These are phyloP conservation scores for Helotiales sp. DNA, from an alignment of 2,329 filamentous ascomycete species.

Conservation along the genomic window DNA sequence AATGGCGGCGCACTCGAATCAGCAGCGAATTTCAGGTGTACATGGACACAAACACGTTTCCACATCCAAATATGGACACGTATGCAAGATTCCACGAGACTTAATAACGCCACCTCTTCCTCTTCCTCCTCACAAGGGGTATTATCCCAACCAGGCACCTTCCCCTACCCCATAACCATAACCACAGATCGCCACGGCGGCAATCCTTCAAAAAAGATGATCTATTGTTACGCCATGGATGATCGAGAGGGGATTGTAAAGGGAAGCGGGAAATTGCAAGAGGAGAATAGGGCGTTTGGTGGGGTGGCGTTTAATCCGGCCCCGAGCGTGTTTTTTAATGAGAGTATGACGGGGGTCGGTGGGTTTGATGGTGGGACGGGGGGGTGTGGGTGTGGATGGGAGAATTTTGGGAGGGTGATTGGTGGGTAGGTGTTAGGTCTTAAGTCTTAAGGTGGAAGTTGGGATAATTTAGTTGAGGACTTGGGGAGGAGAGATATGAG, in stretches of 20 bases:
- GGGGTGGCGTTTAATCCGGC: slow-evolving; percentile 55
- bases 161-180: slow-evolving; percentile 64
- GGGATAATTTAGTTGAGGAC: not conserved
- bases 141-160: slow-evolving; percentile 50
- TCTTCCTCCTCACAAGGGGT: slow-evolving; percentile 30
- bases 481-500: not conserved
- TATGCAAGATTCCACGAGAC: slow-evolving; percentile 43
- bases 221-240: slow-evolving; percentile 54
- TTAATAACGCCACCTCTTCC: slow-evolving; percentile 37
- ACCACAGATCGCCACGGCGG: slow-evolving; percentile 64
- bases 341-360: slow-evolving; percentile 48
- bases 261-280: slow-evolving; percentile 45
- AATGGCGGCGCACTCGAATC: slow-evolving; percentile 54
- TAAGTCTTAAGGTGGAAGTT: too few relatives aligned
- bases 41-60: slow-evolving; percentile 60
- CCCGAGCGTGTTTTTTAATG: slow-evolving; percentile 35
- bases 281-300: slow-evolving; percentile 50
- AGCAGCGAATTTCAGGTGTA: slow-evolving; percentile 56
- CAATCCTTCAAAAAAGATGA: slow-evolving; percentile 49
- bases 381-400: slow-evolving; percentile 62
- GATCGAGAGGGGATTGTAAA: slow-evolving; percentile 46
- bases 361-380: slow-evolving; percentile 64
- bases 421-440: slow-evolving; percentile 1
- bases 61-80: slow-evolving; percentile 68
- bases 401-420: slow-evolving; percentile 42